phyloP scores from a whole-genome alignment of 192 early-diverging fungal genomes.

The Coemansia sp. region DNA sequence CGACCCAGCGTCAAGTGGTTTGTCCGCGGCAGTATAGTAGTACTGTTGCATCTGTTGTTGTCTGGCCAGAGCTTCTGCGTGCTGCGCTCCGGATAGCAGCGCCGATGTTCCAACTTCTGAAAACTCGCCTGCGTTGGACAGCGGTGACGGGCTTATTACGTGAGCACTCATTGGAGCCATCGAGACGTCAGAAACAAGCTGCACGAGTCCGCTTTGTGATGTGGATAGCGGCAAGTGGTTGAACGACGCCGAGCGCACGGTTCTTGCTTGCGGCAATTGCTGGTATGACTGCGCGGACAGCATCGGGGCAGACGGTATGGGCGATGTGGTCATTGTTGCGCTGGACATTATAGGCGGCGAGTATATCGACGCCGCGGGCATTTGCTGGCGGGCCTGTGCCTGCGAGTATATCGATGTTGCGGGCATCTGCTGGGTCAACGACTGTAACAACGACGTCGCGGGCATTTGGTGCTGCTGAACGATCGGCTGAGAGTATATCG shows the following conservation, averaged over 20 bases:
- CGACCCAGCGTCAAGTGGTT: neutral
- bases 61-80: neutral
- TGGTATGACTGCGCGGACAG: neutral
- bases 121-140: neutral
- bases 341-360: neutral
- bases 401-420: too few species aligned
- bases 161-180: neutral
- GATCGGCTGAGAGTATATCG: too few species aligned
- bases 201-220: neutral
- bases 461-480: too few species aligned
- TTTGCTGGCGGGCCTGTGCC: too few species aligned
- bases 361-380: too few species aligned
- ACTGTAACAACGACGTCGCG: too few species aligned
- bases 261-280: neutral
- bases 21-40: neutral
- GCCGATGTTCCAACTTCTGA: neutral
- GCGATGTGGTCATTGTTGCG: too few species aligned
- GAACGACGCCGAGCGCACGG: neutral
- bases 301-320: too few species aligned
- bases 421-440: too few species aligned
- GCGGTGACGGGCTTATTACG: neutral
- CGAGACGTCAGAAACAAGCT: neutral
- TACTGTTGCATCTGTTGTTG: slow-evolving; percentile 6
- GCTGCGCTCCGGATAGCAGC: neutral
- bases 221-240: neutral